Base-by-base conservation (phyloP, 2,329 filamentous ascomycete genomes). In the Cladosporium sp. region DNA sequence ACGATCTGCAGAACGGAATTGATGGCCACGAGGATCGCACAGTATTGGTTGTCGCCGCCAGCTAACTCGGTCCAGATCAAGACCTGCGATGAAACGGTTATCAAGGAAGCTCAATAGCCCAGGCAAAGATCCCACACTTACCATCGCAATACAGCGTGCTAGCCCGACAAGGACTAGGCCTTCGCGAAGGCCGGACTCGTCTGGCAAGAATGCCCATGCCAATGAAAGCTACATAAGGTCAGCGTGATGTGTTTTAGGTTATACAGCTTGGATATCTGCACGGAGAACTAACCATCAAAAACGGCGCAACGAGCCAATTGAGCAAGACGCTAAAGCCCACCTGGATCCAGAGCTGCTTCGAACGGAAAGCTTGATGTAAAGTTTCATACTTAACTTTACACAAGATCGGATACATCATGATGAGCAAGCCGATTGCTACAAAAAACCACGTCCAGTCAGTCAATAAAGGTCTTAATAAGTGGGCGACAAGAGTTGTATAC, bases 341-440 rank as follows among this genome's bases (percentile, higher is more conserved):
- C 70, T 95, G 90, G 43, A 84, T 82, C 90, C 89, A 94, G 3
- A 93, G 76, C 0, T 77, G 76, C 2, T 78, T 78, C 2, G 84
- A 78, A 1, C 75, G 71, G 59, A 93, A 81, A 3, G 90, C 76
- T 3, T 81, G 75, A 71, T 90, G 88, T 8, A 94, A 74, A 0
- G 83, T 82, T 71, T 93, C 90, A 71, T 85, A 93, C 45, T 84
- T 84, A 7, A 94, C 88, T 71, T 92, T 93, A 79, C 89, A 94
- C 0, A 94, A 76, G 59, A 95, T 94, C 0, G 90, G 91, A 68
- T 93, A 94, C 89, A 95, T 95, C 90, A 95, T 95, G 42, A 93
- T 85, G 1, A 95, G 79, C 0, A 95, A 75, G 0, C 90, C 90
- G 45, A 94, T 76, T 84, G 84, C 84, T 43, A 19, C 30, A 39